phyloP scores from a whole-genome alignment of 179 eudicot genomes.

The Actinidia chinensis region DNA sequence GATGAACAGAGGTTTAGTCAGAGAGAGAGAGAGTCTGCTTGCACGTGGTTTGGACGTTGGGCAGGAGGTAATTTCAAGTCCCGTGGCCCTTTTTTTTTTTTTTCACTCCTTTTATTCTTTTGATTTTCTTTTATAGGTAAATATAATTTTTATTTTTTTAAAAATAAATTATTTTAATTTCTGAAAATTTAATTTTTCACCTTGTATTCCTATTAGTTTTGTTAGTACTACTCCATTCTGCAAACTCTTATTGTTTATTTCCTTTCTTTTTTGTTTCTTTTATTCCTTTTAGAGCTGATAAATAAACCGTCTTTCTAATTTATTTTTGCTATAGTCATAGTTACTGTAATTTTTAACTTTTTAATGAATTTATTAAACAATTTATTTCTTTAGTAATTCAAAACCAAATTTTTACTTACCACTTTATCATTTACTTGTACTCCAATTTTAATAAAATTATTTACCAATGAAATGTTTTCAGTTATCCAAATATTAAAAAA shows the following conservation, averaged over 20 bases:
- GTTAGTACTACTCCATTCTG: background rate
- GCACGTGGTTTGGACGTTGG: slow-evolving; percentile 25
- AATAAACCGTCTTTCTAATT: background rate
- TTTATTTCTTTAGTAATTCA: no score
- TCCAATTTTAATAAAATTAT: no score
- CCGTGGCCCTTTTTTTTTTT: background rate
- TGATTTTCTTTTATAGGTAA: background rate
- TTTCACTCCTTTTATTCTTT: background rate
- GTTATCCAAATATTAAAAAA: no score
- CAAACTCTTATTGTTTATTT: background rate
- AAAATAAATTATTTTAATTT: background rate
- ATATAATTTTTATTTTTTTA: background rate
- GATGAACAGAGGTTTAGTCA: background rate
- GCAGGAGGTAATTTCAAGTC: background rate
- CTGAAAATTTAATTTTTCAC: background rate
- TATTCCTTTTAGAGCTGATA: background rate
- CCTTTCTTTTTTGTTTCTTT: background rate
- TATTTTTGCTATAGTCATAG: background rate
- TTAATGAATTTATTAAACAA: no score
- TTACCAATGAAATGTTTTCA: no score
- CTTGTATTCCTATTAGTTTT: background rate
- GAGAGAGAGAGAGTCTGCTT: background rate
- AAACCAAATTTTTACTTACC: no score
- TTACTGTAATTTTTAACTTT: background rate
- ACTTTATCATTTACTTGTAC: no score